Conservation (phyloP, 2,329 filamentous ascomycete genomes). For the Geosmithia putterillii region DNA sequence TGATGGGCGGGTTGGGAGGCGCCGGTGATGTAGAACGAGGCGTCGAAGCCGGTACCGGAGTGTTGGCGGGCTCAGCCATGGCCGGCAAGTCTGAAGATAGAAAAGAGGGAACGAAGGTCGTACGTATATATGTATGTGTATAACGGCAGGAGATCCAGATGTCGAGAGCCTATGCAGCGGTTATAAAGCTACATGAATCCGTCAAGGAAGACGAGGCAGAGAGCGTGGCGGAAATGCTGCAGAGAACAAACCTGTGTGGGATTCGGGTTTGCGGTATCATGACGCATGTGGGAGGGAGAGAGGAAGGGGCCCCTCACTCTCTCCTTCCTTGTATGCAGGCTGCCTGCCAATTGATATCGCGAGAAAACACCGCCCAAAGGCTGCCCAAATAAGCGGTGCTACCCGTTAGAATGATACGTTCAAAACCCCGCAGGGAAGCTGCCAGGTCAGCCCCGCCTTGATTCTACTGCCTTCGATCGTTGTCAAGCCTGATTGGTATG, state of each 20-base stretch:
- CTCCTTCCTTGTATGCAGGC: not conserved
- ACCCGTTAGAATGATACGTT: not conserved
- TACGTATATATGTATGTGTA: not conserved
- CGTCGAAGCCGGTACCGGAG: slow-evolving; percentile 30
- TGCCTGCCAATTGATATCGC: not conserved
- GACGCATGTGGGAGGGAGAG: not conserved
- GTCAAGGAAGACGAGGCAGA: not conserved
- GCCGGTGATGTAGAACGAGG: slow-evolving; percentile 29
- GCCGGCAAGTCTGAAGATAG: not conserved
- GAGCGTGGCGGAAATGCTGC: not conserved
- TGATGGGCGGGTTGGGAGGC: slow-evolving; percentile 18
- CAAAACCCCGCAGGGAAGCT: not conserved
- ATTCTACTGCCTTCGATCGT: not conserved
- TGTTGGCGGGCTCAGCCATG: slow-evolving; percentile 36
- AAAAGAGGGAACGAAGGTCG: not conserved
- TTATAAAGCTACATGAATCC: not conserved
- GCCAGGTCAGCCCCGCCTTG: not conserved
- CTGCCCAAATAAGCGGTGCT: not conserved
- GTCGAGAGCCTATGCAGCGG: not conserved
- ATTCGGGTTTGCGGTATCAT: not conserved
- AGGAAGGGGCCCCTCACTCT: not conserved
- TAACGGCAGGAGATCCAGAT: not conserved
- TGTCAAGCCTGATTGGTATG: no score
- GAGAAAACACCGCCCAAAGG: not conserved
- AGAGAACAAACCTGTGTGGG: not conserved